Evolutionary conservation across 164 flowering plant genomes (phyloP), one percentile per base, ranked within the genome.

Genomic region (Magnolia sinica): DNA sequence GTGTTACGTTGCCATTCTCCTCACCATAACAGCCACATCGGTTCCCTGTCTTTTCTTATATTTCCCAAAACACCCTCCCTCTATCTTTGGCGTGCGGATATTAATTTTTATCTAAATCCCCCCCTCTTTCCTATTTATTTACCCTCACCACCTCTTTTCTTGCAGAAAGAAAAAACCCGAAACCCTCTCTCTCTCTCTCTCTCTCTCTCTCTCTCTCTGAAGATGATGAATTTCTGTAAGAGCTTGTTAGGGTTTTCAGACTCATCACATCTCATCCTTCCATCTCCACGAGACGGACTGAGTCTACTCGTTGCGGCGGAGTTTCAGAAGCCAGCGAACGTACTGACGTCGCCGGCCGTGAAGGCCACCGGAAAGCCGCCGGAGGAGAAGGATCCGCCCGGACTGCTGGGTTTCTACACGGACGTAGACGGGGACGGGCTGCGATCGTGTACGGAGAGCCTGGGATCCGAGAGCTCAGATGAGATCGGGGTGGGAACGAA

Each of bases 381-480:
- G 31, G 51, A 64, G 7, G 8, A 6, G 29, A 18, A 22, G 31
- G 24, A 11, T 74, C 61, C 70, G 29, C 8, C 49, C 22, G 10
- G n/a, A 50, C n/a, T 24, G 20, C 14, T 11, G 8, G 29, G 50
- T 20, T 14, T 3, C 58, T 50, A n/a, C 20, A 19, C 19, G 9
- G 1, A 37, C 68, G 52, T 0, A 50, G 51, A 4, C 4, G 89
- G 88, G 10, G 75, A 78, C 19, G 88, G 90, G 22, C 19, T 90
- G 68, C 73, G 68, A 80, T 85, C 91, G 14, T 90, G 91, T 70
- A 90, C 93, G 10, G 93, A 90, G 85, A 83, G 89, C 20, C 68
- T 90, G 10, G 93, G 93, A 68, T 87, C 80, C 71, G 93, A 88
- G 87, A 90, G 91, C 76, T 87, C 80, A 8, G 87, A 85, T 37